Conservation (phyloP, 2,329 filamentous ascomycete species). For the Nannizziopsis barbatae region DNA sequence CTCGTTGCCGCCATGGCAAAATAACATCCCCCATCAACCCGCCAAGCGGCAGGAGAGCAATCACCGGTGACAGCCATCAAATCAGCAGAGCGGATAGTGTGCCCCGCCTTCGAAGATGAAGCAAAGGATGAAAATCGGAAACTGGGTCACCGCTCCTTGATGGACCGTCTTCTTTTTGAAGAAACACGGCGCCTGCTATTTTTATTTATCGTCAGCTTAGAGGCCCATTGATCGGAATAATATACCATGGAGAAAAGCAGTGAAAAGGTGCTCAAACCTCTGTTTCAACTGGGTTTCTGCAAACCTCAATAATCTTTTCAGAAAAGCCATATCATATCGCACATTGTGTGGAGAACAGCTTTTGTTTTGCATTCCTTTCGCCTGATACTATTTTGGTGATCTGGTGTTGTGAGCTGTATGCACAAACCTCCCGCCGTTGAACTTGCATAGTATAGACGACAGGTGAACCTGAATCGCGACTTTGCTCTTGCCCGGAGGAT, state of each 20-base stretch:
- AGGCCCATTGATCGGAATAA: background rate
- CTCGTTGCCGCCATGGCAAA: background rate
- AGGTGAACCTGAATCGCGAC: too few relatives aligned
- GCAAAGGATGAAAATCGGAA: background rate
- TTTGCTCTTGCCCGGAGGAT: too few relatives aligned
- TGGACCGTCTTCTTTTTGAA: background rate
- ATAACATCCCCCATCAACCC: background rate
- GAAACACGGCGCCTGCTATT: background rate
- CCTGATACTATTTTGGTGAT: too few relatives aligned
- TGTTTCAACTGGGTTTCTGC: conserved; percentile 4
- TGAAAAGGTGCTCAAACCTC: conserved; percentile 5
- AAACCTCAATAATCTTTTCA: background rate
- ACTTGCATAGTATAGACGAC: too few relatives aligned
- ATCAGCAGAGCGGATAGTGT: conserved; percentile 1
- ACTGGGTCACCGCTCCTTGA: conserved; percentile 6
- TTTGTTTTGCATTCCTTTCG: background rate
- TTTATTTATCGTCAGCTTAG: too few relatives aligned
- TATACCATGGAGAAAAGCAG: conserved; percentile 1
- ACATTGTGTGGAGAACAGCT: background rate
- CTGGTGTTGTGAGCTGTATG: too few relatives aligned
- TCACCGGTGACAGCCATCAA: conserved; percentile 7
- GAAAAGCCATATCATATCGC: background rate
- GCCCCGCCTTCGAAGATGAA: conserved; percentile 7
- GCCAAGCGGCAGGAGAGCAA: conserved; percentile 1
- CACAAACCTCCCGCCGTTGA: too few relatives aligned